These are phyloP conservation scores for Fusarium annulatum DNA, from an alignment of 2,329 filamentous ascomycete genomes.

Conservation along the genomic window DNA sequence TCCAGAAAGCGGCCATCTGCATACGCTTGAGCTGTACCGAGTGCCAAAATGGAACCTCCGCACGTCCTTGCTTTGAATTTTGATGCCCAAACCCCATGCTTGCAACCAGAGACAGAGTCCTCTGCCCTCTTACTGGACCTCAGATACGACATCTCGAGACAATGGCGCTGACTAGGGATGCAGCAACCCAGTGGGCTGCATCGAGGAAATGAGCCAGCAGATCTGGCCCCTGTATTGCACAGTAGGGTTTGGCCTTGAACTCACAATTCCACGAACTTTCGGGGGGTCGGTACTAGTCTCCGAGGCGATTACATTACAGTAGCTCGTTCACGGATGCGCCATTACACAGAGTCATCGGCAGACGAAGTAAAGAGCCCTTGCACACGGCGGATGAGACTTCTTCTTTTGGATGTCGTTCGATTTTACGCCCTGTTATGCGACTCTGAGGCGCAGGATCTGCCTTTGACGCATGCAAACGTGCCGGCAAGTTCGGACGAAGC, in stretches of 20 bases:
- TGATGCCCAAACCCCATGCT: background rate
- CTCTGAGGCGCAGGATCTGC: slow-evolving; percentile 6
- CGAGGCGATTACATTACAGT: slow-evolving; percentile 3
- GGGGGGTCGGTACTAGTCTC: slow-evolving; percentile 11
- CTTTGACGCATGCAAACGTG: slow-evolving; percentile 10
- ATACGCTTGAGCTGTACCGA: slow-evolving; percentile 9
- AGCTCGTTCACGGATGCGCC: slow-evolving; percentile 1
- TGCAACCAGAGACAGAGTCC: background rate
- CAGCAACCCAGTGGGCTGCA: slow-evolving; percentile 15
- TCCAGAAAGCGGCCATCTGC: slow-evolving; percentile 20
- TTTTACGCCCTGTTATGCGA: slow-evolving; percentile 23
- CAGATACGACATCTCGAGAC: slow-evolving; percentile 13
- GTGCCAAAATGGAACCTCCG: slow-evolving; percentile 8
- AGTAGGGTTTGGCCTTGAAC: slow-evolving; percentile 18
- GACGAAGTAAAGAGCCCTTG: slow-evolving; percentile 17
- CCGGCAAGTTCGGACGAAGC: slow-evolving; percentile 21
- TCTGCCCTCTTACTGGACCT: background rate
- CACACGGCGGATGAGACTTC: slow-evolving; percentile 2
- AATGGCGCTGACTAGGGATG: slow-evolving; percentile 25
- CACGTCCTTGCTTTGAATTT: slow-evolving; percentile 3
- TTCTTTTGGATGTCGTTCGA: slow-evolving; percentile 11
- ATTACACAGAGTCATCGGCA: slow-evolving; percentile 9
- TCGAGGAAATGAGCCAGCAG: background rate
- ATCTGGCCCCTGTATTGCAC: slow-evolving; percentile 3
- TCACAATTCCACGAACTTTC: slow-evolving; percentile 3